phyloP scores from a whole-genome alignment of 2,329 filamentous ascomycete genomes.

The Myriosclerotinia scirpicola region DNA sequence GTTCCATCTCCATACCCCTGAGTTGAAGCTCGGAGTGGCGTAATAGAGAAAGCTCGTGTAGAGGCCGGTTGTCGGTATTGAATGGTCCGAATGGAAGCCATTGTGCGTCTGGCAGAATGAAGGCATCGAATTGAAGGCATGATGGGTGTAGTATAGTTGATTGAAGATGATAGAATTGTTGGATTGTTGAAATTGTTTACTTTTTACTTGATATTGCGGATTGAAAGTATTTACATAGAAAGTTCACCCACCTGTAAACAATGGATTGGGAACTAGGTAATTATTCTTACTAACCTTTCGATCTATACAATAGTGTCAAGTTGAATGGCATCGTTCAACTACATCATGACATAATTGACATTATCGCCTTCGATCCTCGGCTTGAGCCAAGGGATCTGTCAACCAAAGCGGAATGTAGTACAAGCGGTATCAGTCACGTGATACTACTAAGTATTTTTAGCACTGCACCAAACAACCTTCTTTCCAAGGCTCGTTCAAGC shows the following conservation, averaged over 20 bases:
- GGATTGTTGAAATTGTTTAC: background rate
- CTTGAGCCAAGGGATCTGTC: background rate
- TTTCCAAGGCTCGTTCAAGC: background rate
- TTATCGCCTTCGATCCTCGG: background rate
- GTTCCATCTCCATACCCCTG: slow-evolving; percentile 47
- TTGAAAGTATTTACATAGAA: background rate
- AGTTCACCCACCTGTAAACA: background rate
- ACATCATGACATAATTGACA: background rate
- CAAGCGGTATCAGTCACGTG: background rate
- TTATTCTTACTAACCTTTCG: background rate
- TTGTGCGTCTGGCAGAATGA: background rate
- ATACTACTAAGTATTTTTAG: background rate
- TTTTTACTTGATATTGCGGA: background rate
- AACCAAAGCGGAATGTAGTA: background rate
- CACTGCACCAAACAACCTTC: background rate
- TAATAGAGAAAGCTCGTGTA: slow-evolving; percentile 30
- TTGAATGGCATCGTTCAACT: no score
- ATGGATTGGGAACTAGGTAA: background rate
- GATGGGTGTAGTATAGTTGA: background rate
- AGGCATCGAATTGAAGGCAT: slow-evolving; percentile 15
- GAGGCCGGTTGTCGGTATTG: slow-evolving; percentile 24
- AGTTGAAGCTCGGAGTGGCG: slow-evolving; percentile 20
- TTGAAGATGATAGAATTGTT: background rate
- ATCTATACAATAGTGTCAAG: background rate
- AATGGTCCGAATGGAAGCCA: background rate